Base-by-base conservation (phyloP, 208 protist species). In the Trypanosomatidae sp. region DNA sequence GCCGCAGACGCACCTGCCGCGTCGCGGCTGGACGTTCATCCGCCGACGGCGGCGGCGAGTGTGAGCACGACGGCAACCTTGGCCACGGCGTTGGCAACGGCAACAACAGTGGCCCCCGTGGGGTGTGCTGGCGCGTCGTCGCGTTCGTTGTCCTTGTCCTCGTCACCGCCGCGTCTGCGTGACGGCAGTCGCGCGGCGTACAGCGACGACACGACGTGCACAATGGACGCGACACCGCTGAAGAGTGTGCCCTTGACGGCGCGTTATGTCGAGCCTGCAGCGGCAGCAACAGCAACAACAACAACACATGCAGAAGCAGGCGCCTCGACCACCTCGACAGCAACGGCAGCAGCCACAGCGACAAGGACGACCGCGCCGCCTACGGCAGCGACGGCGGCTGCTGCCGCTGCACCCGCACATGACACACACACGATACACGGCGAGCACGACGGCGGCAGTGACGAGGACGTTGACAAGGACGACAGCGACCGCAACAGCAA, bases 141-240 rank as follows among this genome's bases (percentile, higher is more conserved):
- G n/a, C n/a, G n/a, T n/a, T n/a, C n/a, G n/a, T n/a, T n/a, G n/a
- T n/a, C n/a, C n/a, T n/a, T n/a, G n/a, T n/a, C n/a, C n/a, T n/a
- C n/a, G n/a, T n/a, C n/a, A n/a, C n/a, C n/a, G n/a, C n/a, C n/a
- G n/a, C n/a, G n/a, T n/a, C n/a, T n/a, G n/a, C n/a, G n/a, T n/a
- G n/a, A n/a, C n/a, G n/a, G n/a, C n/a, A n/a, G n/a, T n/a, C 44
- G 52, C 47, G 20, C 45, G 46, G 48, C 40, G 4, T 35, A 51
- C 0, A 38, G 60, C 28, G 66, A 73, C 13, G 59, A 56, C 22
- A 38, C 58, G 10, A 28, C 63, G 2, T 45, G 59, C 2, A 73
- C 66, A 6, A 60, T 60, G 22, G 61, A 69, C 33, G 59, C 66
- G 15, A 73, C 66, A 19, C 66, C 66, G 10, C 10, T 73, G 30